Conservation (phyloP, 2,329 filamentous ascomycete species). For the Apiospora hydei region DNA sequence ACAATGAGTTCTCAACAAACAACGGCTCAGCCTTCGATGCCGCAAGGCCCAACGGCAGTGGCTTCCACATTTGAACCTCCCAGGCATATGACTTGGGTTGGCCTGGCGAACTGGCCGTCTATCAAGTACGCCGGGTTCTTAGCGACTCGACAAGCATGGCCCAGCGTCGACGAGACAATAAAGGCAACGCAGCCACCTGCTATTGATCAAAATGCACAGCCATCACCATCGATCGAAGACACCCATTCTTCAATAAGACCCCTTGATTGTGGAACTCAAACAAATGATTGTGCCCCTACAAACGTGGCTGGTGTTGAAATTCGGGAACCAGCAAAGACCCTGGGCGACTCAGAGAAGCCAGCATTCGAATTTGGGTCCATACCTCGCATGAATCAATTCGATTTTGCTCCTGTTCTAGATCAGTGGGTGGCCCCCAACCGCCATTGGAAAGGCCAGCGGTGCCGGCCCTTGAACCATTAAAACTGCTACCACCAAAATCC, state of each 20-base stretch:
- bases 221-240: no score
- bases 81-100: not conserved
- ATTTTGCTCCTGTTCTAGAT: not conserved
- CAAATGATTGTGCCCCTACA: not conserved
- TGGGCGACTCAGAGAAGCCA: not conserved
- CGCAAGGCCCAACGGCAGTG: not conserved
- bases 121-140: not conserved
- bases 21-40: not conserved
- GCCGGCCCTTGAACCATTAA: not conserved
- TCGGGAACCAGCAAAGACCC: not conserved
- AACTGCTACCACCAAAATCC: no score
- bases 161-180: not conserved
- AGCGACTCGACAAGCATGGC: not conserved
- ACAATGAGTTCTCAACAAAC: not conserved
- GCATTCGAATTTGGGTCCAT: not conserved
- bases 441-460: not conserved
- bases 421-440: no score
- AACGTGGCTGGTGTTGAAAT: not conserved
- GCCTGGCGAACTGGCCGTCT: not conserved
- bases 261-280: not conserved
- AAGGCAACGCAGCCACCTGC: not conserved
- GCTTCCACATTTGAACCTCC: not conserved
- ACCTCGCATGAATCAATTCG: not conserved
- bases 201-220: not conserved
- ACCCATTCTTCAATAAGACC: not conserved